Base-by-base conservation (phyloP, 805 yeast species). In the Schwanniomyces sp. region DNA sequence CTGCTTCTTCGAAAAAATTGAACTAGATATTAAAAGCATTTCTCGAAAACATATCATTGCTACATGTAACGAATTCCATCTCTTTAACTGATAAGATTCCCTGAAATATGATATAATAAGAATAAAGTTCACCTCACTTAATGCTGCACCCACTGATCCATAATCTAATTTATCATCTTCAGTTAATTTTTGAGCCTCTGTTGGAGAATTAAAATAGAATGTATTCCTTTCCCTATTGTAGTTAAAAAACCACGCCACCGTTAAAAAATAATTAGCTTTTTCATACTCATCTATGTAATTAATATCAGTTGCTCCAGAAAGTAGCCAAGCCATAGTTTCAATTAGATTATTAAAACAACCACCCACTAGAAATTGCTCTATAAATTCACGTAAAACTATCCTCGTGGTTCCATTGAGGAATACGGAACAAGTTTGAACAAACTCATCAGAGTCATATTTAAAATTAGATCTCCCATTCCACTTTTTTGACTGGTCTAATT, bases 261-360 rank as follows among this genome's bases (percentile, higher is more conserved):
- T 69, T 48, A 79, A 72, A 37, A 87, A 76, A 58, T 78, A 91
- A 40, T 61, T 55, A 1, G 78, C 75, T 38, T 63, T 65, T 42
- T 72, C 74, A 40, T 67, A 66, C 12, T 61, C 64, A 49, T 70
- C 73, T n/a, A 66, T 51, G 3, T 53, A 49, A 2, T 57, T 55
- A 16, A 69, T 58, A 38, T 70, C 71, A 17, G 65, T 62, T 24
- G 63, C 52, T 11, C 62, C 58, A 8, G 66, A 55, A 16, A 58
- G 47, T 62, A 49, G 71, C 65, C 57, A 67, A 8, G 87, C 75
- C 10, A 86, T 67, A 26, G 80, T 71, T 41, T 64, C 70, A 43
- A 88, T 69, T 25, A 91, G 64, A 14, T 82, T 81, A 56, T 88
- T 88, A 65, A 88, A 89, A 12, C 91, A 82, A 28, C 89, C 85